These are phyloP conservation scores for Botrytis elliptica DNA, from an alignment of 2,329 filamentous ascomycete species.

Conservation along the genomic window DNA sequence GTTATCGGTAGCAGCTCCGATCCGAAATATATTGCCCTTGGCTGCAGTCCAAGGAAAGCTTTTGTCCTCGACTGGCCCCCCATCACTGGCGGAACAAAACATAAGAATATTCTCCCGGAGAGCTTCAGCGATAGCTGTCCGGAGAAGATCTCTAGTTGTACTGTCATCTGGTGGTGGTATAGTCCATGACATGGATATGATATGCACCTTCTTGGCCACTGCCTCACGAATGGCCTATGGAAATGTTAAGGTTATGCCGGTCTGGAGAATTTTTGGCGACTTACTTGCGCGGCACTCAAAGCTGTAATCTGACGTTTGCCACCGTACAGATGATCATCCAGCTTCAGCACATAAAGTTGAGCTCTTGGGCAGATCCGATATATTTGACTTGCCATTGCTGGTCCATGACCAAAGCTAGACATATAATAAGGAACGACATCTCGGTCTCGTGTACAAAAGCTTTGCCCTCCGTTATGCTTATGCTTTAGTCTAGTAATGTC, in stretches of 20 bases:
- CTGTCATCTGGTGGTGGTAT: fast-evolving
- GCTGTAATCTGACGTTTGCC: background rate
- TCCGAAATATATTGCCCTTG: background rate
- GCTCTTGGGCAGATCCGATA: background rate
- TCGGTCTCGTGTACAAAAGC: background rate
- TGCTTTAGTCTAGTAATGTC: background rate
- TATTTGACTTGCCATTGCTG: background rate
- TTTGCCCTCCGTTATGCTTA: background rate
- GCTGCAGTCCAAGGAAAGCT: no score
- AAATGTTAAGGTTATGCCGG: no score
- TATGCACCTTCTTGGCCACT: background rate
- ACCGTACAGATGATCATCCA: background rate
- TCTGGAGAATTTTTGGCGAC: no score
- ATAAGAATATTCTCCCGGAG: fast-evolving
- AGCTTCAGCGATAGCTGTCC: background rate
- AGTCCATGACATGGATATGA: background rate
- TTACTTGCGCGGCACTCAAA: background rate
- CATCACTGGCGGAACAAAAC: background rate
- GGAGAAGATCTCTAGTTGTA: fast-evolving
- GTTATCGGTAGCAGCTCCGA: background rate
- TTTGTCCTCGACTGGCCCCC: background rate
- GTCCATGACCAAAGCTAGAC: background rate
- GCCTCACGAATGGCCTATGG: background rate
- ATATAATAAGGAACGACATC: background rate
- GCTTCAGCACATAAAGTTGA: background rate